Evolutionary conservation across 208 protist species (phyloP).

Genomic region (Vickermania spadyakhi): DNA sequence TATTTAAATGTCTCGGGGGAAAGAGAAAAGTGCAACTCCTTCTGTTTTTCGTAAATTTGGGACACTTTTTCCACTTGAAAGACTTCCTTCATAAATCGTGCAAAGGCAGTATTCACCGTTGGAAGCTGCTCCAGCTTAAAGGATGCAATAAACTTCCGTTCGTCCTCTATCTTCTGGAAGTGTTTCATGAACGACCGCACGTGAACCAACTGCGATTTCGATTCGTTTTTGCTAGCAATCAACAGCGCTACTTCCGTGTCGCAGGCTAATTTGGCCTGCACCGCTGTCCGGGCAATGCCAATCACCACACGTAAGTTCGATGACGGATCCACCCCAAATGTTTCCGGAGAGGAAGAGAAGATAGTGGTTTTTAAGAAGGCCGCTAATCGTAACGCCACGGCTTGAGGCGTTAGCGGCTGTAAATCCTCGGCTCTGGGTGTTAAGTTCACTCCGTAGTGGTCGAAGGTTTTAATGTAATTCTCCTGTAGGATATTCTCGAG

Average conservation of each 20-base stretch:
- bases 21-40: conserved; percentile 42
- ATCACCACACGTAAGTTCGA: conserved; percentile 35
- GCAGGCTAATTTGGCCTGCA: conserved; percentile 81
- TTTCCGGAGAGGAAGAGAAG: background rate
- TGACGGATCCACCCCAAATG: background rate
- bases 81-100: conserved; percentile 29
- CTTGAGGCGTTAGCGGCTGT: background rate
- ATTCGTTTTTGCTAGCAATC: background rate
- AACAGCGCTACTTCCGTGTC: conserved; percentile 33
- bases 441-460: background rate
- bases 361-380: background rate
- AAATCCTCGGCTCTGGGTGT: background rate
- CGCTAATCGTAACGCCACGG: background rate
- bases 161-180: conserved; percentile 20
- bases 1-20: conserved; percentile 24
- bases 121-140: conserved; percentile 51
- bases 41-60: conserved; percentile 23
- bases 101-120: conserved; percentile 38
- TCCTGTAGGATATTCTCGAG: background rate
- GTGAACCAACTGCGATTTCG: conserved; percentile 14
- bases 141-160: conserved; percentile 28
- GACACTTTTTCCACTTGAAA: conserved; percentile 51
- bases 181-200: conserved; percentile 41
- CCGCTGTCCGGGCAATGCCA: conserved; percentile 44
- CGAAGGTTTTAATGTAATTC: background rate